These are phyloP conservation scores for Deakozyma indianensis DNA, from an alignment of 805 yeast species.

Conservation along the genomic window DNA sequence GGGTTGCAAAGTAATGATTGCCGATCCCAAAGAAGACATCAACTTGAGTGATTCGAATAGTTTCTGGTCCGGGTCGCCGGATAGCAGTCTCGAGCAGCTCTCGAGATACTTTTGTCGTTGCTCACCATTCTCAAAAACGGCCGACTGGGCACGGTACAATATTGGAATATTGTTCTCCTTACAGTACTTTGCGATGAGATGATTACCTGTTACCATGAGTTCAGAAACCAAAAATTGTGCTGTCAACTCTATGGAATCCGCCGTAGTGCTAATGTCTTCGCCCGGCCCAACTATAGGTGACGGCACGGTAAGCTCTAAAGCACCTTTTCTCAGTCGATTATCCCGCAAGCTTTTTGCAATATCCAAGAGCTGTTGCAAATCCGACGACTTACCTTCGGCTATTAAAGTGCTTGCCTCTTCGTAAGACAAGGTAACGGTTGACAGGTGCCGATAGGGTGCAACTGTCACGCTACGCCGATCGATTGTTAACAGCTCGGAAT, in stretches of 20 bases:
- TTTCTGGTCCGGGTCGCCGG: no score
- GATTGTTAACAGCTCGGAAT: conserved; percentile 11
- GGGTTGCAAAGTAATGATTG: not conserved
- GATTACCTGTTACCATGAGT: not conserved
- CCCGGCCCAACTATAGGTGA: not conserved
- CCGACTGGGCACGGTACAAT: not conserved
- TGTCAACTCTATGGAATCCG: not conserved
- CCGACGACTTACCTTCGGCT: conserved; percentile 6
- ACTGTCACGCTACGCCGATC: conserved; percentile 16
- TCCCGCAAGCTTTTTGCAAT: not conserved
- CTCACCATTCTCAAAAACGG: no score
- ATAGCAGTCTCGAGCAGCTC: no score
- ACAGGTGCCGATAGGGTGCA: conserved; percentile 27
- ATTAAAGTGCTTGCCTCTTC: conserved; percentile 43
- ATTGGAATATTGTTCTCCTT: not conserved
- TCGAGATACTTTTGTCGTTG: no score
- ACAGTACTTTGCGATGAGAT: not conserved
- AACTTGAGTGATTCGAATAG: not conserved
- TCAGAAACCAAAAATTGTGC: not conserved
- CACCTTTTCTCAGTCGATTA: not conserved
- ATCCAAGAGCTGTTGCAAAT: not conserved
- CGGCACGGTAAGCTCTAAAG: not conserved
- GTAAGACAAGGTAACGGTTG: conserved; percentile 47
- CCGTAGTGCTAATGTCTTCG: not conserved
- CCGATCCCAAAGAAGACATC: not conserved